Percentiles rank a stretch among this genome's conserved stretches.
phyloP scores from a whole-genome alignment of 2,329 filamentous ascomycete species.

The Alternaria triticimaculans region DNA sequence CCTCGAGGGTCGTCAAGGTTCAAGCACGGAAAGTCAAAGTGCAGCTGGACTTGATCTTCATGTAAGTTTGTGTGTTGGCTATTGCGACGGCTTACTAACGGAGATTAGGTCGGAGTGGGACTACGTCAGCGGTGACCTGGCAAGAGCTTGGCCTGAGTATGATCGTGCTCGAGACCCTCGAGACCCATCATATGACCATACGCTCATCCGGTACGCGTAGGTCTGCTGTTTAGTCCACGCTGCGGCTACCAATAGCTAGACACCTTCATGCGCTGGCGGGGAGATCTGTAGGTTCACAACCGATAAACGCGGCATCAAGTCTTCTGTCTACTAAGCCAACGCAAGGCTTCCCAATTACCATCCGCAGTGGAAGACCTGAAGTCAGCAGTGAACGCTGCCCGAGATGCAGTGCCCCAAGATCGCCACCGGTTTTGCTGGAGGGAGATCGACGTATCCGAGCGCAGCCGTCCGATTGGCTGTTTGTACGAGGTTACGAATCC shows the following conservation, averaged over 20 bases:
- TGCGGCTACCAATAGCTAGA: background rate
- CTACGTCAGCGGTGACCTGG: background rate
- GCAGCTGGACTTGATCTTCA: conserved; percentile 6
- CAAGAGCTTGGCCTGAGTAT: conserved; percentile 13
- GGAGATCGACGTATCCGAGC: background rate
- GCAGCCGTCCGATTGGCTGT: conserved; percentile 5
- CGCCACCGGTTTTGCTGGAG: background rate
- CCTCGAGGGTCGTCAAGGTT: conserved; percentile 6
- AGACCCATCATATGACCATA: background rate
- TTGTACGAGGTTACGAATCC: conserved; percentile 2
- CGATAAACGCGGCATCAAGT: background rate
- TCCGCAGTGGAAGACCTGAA: background rate
- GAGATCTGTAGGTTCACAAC: background rate
- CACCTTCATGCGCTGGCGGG: background rate
- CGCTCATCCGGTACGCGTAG: background rate
- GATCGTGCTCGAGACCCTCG: conserved; percentile 11
- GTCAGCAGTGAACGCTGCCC: background rate
- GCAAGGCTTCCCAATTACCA: background rate
- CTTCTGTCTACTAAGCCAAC: background rate
- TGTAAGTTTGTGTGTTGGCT: background rate
- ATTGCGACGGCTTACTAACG: background rate
- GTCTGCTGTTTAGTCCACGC: background rate
- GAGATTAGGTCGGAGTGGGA: background rate
- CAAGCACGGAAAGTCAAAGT: conserved; percentile 6
- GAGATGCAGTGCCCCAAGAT: background rate